Percentiles rank a stretch among this genome's conserved stretches.
Evolutionary conservation across 768 basidiomycete genomes (phyloP).

Genomic region (Pleurotus platypus): DNA sequence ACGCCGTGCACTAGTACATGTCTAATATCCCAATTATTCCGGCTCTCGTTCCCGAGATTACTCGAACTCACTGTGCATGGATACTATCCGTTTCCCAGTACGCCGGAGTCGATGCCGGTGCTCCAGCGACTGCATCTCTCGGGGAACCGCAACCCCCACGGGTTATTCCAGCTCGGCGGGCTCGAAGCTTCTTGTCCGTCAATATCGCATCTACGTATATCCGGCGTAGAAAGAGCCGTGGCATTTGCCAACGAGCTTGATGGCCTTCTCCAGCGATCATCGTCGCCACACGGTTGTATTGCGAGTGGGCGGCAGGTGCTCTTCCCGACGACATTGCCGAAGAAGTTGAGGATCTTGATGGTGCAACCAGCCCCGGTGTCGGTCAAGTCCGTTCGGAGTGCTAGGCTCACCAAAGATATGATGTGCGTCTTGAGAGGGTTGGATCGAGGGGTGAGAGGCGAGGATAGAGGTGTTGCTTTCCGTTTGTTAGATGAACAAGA

Average conservation of each 20-base stretch:
- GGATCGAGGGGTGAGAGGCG: background rate
- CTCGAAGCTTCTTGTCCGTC: conserved; percentile 37
- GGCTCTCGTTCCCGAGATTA: conserved; percentile 35
- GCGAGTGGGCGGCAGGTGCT: background rate
- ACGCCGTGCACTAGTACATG: conserved; percentile 32
- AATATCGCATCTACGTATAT: conserved; percentile 35
- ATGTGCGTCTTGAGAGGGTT: conserved; percentile 19
- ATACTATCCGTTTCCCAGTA: conserved; percentile 46
- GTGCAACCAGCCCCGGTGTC: conserved; percentile 25
- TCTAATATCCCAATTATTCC: conserved; percentile 39
- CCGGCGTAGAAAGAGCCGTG: conserved; percentile 38
- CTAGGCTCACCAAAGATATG: conserved; percentile 26
- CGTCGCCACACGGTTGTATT: too few species aligned
- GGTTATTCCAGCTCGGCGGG: conserved; percentile 34
- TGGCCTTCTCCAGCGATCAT: conserved; percentile 21
- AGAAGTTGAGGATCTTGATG: conserved; percentile 16
- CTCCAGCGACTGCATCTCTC: conserved; percentile 40
- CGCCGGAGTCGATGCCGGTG: conserved; percentile 29
- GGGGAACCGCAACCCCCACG: conserved; percentile 49
- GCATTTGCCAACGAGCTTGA: conserved; percentile 39
- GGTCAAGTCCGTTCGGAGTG: conserved; percentile 8
- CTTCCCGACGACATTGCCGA: conserved; percentile 23
- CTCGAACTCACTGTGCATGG: conserved; percentile 40
- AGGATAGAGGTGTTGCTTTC: background rate
- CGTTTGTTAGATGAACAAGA: background rate